Conservation (phyloP, 2,329 filamentous ascomycete genomes). For the Aureobasidium sp. region DNA sequence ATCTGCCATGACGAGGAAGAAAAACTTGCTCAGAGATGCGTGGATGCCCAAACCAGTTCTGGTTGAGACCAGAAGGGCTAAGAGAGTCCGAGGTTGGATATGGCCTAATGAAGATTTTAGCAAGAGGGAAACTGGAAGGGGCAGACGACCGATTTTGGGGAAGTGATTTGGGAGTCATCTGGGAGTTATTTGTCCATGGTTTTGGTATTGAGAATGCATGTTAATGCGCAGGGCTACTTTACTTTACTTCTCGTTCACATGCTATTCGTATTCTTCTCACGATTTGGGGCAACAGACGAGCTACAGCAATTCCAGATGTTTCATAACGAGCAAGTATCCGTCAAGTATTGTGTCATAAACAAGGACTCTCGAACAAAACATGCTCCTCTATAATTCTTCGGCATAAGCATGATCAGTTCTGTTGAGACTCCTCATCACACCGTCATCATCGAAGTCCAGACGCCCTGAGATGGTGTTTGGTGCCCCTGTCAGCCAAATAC, state of each 20-base stretch:
- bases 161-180: no score
- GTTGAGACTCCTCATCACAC: background rate
- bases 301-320: no score
- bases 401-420: no score
- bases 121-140: background rate
- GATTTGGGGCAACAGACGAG: no score
- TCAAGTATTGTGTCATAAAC: no score
- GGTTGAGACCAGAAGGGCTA: background rate
- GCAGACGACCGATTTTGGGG: background rate
- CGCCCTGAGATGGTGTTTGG: background rate
- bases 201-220: background rate
- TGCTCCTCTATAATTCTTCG: no score
- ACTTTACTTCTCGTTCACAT: no score
- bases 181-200: background rate
- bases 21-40: slow-evolving; percentile 60
- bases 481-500: background rate
- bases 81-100: background rate
- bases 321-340: no score
- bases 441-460: background rate
- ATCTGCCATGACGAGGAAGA: slow-evolving; percentile 63
- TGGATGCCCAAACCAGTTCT: slow-evolving; percentile 69
- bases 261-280: no score
- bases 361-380: no score
- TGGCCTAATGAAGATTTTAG: background rate
- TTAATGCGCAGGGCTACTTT: background rate